Evolutionary conservation across 192 early-diverging fungal species (phyloP).

Genomic region (Rhizoclosmatium sp.): DNA sequence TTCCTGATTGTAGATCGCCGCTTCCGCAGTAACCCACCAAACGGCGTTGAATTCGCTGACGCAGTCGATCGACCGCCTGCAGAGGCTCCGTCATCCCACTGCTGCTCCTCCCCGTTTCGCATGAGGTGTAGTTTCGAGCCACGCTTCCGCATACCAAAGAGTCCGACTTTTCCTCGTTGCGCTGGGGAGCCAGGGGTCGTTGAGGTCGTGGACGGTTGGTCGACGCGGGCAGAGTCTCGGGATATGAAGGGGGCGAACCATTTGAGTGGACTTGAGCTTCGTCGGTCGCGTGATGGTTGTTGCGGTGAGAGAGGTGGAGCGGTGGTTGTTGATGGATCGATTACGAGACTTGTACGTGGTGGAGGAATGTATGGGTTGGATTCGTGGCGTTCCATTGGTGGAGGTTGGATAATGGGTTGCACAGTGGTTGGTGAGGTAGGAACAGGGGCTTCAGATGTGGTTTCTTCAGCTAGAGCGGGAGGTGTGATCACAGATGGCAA

Average conservation of each 20-base stretch:
- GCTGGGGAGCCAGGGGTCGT: not conserved
- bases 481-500: not conserved
- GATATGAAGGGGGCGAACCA: conserved; percentile 36
- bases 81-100: not conserved
- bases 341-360: not conserved
- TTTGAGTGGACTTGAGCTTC: conserved; percentile 24
- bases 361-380: conserved; percentile 26
- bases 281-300: not conserved
- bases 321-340: not conserved
- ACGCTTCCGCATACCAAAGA: conserved; percentile 21
- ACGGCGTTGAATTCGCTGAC: not conserved
- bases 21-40: not conserved
- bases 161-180: conserved; percentile 2
- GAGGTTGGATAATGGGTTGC: conserved; percentile 3
- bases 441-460: not conserved
- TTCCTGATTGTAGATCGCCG: not conserved
- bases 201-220: not conserved
- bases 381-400: conserved; percentile 31
- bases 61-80: not conserved
- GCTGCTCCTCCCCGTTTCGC: not conserved
- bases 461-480: not conserved
- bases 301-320: not conserved
- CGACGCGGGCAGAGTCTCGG: conserved; percentile 30
- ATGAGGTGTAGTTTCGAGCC: not conserved
- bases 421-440: not conserved